Evolutionary conservation across 176 grass and related monocot species (phyloP), one percentile per base, ranked within the genome.

Genomic region (Lolium multiflorum): DNA sequence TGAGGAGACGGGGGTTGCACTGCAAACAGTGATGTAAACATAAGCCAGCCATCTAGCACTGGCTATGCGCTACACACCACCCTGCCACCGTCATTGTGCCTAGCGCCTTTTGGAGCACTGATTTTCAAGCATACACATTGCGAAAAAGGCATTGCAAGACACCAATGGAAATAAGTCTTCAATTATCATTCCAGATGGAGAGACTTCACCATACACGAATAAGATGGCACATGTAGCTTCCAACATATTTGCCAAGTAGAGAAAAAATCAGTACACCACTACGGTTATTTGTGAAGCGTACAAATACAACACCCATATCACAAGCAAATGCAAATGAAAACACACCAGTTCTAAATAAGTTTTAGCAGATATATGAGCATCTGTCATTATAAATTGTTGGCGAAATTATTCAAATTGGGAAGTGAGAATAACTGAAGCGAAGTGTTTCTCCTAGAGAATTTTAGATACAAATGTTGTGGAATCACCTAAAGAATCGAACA

Each of bases 271-370:
- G 5, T 48, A 62, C 16, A 3, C 39, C 44, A 71, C 25, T 18
- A 37, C 17, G 16, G 59, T 81, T 74, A 26, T 65, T 25, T 81
- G 68, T 26, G 35, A 37, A 74, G 85, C 47, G 43, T 43, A 60
- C 69, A 79, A 11, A 21, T 43, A 43, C 15, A 54, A 10, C 46
- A 10, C 25, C 7, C 4, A 16, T n/a, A 51, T 26, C 24, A 17
- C 1, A 84, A 38, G 21, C 0, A 63, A 46, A 41, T 46, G 17
- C 4, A 11, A 79, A 80, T 84, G 22, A 43, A 79, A 15, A 16
- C 63, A 20, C 20, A 62, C 47, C 2, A 1, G 39, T 17, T 58
- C 38, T 35, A 22, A 37, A 16, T 56, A 77, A 7, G 7, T 57
- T 81, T 71, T 60, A 52, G 22, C 49, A 37, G 54, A 74, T 21